Base-by-base conservation (phyloP, 2,329 filamentous ascomycete genomes). In the Paecilomyces formosus region DNA sequence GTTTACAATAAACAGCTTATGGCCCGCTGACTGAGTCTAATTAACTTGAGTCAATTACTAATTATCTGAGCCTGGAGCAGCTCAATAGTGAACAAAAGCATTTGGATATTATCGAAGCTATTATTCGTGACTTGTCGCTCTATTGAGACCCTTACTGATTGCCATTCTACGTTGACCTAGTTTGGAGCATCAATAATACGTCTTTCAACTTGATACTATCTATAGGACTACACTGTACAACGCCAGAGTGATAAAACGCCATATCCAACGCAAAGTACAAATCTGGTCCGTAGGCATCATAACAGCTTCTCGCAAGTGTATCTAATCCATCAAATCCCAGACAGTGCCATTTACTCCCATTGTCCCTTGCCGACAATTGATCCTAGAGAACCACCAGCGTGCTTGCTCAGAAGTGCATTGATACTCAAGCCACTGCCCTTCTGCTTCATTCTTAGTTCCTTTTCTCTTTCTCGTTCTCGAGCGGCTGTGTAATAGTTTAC, bases 401-500 rank as follows among this genome's bases (percentile, higher is more conserved):
- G 73, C 61, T 73, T 76, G 33, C 71, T 70, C 66, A 75, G 56
- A 58, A 81, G 69, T 54, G 69, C 69, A 3, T 66, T 62, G 57
- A 71, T 68, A 54, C 67, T 72, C 1, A 72, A 68, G 13, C 67
- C 63, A 1, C 66, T 62, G 24, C 73, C 76, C 62, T 80, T 79
- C 61, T 78, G 76, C 67, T 81, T 78, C 68, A 77, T 76, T 61
- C 72, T 76, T 53, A 83, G 77, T 63, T 79, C 78, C 65, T 76
- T 79, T 65, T 85, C 82, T 18, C 83, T 77, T 72, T 86, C 83
- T 65, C 79, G 79, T 68, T 85, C 83, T 57, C 84, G 72, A 1
- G 82, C 81, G 61, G 82, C 75, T 22, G 75, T 72, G 57, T 77
- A 82, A 21, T 82, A 85, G 63, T 85, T 84, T 9, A 86, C 82